Percentiles rank a stretch among this genome's conserved stretches.
Evolutionary conservation across 1,139 yeast species (phyloP).

Genomic region (Hanseniaspora sp.): DNA sequence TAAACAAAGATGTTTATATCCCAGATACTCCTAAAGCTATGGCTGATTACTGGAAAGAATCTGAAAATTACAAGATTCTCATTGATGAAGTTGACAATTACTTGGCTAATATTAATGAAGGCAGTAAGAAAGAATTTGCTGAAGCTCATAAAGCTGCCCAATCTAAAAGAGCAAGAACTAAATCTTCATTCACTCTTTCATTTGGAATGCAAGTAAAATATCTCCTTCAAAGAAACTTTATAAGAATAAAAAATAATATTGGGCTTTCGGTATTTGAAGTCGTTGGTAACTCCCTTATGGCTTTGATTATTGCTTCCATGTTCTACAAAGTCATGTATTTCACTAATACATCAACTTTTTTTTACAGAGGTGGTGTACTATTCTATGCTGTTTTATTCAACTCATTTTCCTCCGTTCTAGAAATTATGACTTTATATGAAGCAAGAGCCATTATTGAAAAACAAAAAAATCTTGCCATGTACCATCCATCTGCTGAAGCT

Average conservation of each 20-base stretch:
- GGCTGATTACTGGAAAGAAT: slow-evolving; percentile 54
- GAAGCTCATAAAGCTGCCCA: slow-evolving; percentile 50
- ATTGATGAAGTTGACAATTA: slow-evolving; percentile 34
- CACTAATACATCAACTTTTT: slow-evolving; percentile 44
- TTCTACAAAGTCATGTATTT: slow-evolving; percentile 47
- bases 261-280: slow-evolving; percentile 51
- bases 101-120: slow-evolving; percentile 19
- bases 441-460: slow-evolving; percentile 74
- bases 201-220: slow-evolving; percentile 54
- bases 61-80: slow-evolving; percentile 41
- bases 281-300: slow-evolving; percentile 60
- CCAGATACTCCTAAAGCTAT: slow-evolving; percentile 68
- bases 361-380: slow-evolving; percentile 57
- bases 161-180: slow-evolving; percentile 41
- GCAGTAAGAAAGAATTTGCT: slow-evolving; percentile 24
- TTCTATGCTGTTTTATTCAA: slow-evolving; percentile 71
- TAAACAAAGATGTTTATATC: slow-evolving; percentile 43
- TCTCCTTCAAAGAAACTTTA: slow-evolving; percentile 49
- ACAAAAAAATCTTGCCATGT: slow-evolving; percentile 62
- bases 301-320: slow-evolving; percentile 60
- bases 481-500: slow-evolving; percentile 71
- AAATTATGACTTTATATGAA: slow-evolving; percentile 56
- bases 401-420: slow-evolving; percentile 64
- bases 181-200: slow-evolving; percentile 57
- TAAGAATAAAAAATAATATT: slow-evolving; percentile 56